Base-by-base conservation (phyloP, 176 grass and related monocot genomes). In the Juncus inflexus region DNA sequence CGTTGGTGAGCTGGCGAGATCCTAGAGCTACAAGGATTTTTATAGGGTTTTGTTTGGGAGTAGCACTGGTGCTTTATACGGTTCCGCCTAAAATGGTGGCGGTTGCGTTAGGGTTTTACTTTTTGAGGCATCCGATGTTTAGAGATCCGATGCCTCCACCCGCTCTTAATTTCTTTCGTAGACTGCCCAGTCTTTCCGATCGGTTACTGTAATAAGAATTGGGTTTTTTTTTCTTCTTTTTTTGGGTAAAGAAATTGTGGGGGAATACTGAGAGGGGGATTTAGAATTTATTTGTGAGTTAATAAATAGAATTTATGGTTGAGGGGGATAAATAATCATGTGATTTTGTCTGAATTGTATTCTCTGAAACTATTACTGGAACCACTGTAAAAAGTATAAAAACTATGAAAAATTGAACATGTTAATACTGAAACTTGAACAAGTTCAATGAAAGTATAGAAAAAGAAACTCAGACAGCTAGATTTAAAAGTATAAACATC, bases 31-130 rank as follows among this genome's bases (percentile, higher is more conserved):
- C 88, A 35, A 73, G 80, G 76, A 89, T 99, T 71, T 99, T 99
- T 79, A 90, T 99, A 2, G 80, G 77, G 12, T 86, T 86, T n/a
- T 92, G 94, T 83, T 67, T 99, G 15, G 75, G 75, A 65, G 83
- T 95, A 6, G 86, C 90, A 3, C 74, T 95, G 2, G 75, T 80
- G 70, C 62, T 95, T 0, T 95, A 90, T 63, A 78, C 79, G 49
- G 77, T 95, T 74, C 90, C 90, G 45, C 89, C 88, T 6, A 99
- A 92, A 81, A 91, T 99, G 88, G 94, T 99, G 64, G 88, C 94
- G 71, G 94, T 99, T 9, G 94, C 85, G 1, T 35, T 75, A 19
- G 94, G 94, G 8, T 99, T 99, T 89, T 99, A 99, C 80, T 90
- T 92, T 76, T 86, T 99, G 61, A 80, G 94, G 10, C 88, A 99